Conservation (phyloP, 805 yeast species). For the Candida parachauliodes region DNA sequence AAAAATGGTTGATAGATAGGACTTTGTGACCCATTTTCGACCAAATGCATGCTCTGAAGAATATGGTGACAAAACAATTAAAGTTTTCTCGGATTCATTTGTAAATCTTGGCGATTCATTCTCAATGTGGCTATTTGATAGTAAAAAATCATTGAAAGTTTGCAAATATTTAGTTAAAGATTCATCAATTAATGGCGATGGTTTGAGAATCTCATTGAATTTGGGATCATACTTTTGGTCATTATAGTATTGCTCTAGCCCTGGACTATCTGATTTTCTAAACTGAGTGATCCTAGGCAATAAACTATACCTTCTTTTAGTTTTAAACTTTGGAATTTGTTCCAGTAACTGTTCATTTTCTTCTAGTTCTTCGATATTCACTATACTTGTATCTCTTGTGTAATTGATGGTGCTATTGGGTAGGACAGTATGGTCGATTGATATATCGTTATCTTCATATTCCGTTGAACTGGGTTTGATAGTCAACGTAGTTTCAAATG, state of each 20-base stretch:
- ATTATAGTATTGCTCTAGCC: slow-evolving; percentile 13
- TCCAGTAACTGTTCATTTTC: slow-evolving; percentile 33
- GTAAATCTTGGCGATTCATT: slow-evolving; percentile 37
- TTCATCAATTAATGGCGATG: slow-evolving; percentile 34
- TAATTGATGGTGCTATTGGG: slow-evolving; percentile 24
- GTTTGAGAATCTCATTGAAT: slow-evolving; percentile 29
- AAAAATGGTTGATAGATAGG: slow-evolving; percentile 64
- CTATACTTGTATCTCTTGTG: slow-evolving; percentile 29
- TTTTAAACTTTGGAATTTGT: slow-evolving; percentile 34
- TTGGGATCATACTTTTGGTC: slow-evolving; percentile 12
- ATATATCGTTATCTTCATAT: slow-evolving; percentile 25
- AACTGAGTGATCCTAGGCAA: slow-evolving; percentile 22
- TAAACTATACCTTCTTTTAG: slow-evolving; percentile 28
- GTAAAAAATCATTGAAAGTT: slow-evolving; percentile 41
- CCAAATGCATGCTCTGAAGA: slow-evolving; percentile 72
- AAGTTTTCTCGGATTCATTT: slow-evolving; percentile 43
- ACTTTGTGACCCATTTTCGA: slow-evolving; percentile 70
- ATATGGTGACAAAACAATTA: slow-evolving; percentile 64
- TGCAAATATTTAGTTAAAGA: slow-evolving; percentile 33
- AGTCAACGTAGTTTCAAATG: slow-evolving; percentile 43
- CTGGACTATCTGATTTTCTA: slow-evolving; percentile 13
- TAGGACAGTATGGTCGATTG: slow-evolving; percentile 39
- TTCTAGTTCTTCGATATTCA: slow-evolving; percentile 31
- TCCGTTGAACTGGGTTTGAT: slow-evolving; percentile 37
- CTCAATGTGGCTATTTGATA: slow-evolving; percentile 40